phyloP scores from a whole-genome alignment of 148 eudicot species.

The Heliamphora exappendiculata region DNA sequence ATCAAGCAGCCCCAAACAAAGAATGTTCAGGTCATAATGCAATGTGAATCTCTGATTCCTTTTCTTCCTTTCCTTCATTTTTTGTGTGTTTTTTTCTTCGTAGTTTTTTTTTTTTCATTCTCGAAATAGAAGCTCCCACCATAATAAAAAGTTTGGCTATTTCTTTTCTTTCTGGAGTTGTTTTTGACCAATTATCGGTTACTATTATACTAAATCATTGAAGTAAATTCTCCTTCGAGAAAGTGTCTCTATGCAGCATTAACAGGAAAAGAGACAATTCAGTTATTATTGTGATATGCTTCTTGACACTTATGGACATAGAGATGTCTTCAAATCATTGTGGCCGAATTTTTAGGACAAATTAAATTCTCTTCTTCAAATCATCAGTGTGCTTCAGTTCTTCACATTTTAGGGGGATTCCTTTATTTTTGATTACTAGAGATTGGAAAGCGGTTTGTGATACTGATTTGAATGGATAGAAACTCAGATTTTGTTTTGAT shows the following conservation, averaged over 20 bases:
- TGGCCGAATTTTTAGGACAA: neutral
- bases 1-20: slow-evolving; percentile 49
- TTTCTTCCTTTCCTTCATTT: neutral
- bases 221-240: neutral
- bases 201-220: neutral
- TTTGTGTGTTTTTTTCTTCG: neutral
- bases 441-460: too few species aligned
- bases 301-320: neutral
- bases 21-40: slow-evolving; percentile 55
- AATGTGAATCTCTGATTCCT: neutral
- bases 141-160: neutral
- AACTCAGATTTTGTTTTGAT: too few species aligned
- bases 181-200: neutral
- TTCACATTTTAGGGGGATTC: too few species aligned
- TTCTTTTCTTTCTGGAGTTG: neutral
- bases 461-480: too few species aligned
- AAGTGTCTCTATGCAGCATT: neutral
- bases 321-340: neutral
- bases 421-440: too few species aligned
- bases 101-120: neutral
- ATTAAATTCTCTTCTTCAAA: neutral
- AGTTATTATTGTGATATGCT: neutral
- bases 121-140: neutral
- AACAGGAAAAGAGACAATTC: neutral
- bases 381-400: too few species aligned